Evolutionary conservation across 73 alveolate genomes (phyloP).

Genomic region (Symbiodinium pilosum): DNA sequence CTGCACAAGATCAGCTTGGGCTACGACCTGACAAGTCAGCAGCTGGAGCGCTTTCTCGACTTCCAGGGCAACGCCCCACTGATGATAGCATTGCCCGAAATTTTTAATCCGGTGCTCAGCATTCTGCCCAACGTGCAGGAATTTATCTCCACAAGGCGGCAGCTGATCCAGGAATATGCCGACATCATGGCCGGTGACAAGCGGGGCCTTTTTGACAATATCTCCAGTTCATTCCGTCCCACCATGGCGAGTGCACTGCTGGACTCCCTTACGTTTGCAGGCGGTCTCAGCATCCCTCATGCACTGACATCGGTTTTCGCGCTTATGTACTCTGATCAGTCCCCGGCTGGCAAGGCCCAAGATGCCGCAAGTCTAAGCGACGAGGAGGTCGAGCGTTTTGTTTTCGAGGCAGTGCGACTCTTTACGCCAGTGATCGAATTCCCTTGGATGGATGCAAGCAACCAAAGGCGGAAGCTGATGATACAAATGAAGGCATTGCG

Average conservation of each 20-base stretch:
- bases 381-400: constrained; percentile 10
- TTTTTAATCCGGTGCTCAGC: not conserved
- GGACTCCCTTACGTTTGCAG: not conserved
- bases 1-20: not conserved
- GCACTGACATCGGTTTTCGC: constrained; percentile 3
- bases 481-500: not conserved
- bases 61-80: not conserved
- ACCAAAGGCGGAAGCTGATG: not conserved
- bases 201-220: not conserved
- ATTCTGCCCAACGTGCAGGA: not conserved
- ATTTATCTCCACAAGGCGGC: not conserved
- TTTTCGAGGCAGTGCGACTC: not conserved
- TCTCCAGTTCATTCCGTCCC: not conserved
- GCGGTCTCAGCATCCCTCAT: not conserved
- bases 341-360: not conserved
- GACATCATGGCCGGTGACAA: not conserved
- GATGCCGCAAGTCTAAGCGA: not conserved
- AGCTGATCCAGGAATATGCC: not conserved
- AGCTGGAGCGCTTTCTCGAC: not conserved
- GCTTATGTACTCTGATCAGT: not conserved
- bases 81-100: not conserved
- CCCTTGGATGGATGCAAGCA: not conserved
- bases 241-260: not conserved
- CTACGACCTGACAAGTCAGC: not conserved
- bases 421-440: not conserved